Conservation (phyloP, 768 basidiomycete species). For the Calocybe cyanea region DNA sequence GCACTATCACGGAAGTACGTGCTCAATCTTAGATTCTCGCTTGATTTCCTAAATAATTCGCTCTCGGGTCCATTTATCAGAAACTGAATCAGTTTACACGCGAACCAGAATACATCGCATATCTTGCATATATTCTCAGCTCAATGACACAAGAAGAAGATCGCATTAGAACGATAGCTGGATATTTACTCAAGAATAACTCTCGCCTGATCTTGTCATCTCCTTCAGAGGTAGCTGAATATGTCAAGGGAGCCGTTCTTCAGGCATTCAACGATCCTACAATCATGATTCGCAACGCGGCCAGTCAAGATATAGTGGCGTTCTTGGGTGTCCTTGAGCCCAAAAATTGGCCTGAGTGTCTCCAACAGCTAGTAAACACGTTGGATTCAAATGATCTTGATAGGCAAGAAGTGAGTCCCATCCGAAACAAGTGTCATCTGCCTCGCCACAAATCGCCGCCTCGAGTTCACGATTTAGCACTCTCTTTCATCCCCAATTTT, state of each 20-base stretch:
- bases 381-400: slow-evolving; percentile 73
- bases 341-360: slow-evolving; percentile 92
- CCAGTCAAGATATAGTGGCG: slow-evolving; percentile 88
- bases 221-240: slow-evolving; percentile 61
- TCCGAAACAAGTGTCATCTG: no score
- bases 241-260: slow-evolving; percentile 73
- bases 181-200: slow-evolving; percentile 96
- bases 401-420: slow-evolving; percentile 74
- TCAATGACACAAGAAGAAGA: slow-evolving; percentile 80
- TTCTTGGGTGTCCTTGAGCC: slow-evolving; percentile 87
- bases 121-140: slow-evolving; percentile 92
- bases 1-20: slow-evolving; percentile 76
- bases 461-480: no score
- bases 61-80: slow-evolving; percentile 32
- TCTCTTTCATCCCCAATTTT: slow-evolving; percentile 3
- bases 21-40: slow-evolving; percentile 15
- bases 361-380: slow-evolving; percentile 77
- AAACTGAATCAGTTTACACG: slow-evolving; percentile 86
- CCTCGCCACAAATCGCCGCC: no score
- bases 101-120: slow-evolving; percentile 91
- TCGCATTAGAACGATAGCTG: slow-evolving; percentile 92
- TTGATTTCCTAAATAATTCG: slow-evolving; percentile 18
- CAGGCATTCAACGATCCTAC: slow-evolving; percentile 78
- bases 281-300: slow-evolving; percentile 89
- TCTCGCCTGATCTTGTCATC: slow-evolving; percentile 71